Percentiles rank a stretch among this genome's conserved stretches.
Conservation (phyloP, 1,284 basidiomycete species). For the Lentinula novae-zelandiae region DNA sequence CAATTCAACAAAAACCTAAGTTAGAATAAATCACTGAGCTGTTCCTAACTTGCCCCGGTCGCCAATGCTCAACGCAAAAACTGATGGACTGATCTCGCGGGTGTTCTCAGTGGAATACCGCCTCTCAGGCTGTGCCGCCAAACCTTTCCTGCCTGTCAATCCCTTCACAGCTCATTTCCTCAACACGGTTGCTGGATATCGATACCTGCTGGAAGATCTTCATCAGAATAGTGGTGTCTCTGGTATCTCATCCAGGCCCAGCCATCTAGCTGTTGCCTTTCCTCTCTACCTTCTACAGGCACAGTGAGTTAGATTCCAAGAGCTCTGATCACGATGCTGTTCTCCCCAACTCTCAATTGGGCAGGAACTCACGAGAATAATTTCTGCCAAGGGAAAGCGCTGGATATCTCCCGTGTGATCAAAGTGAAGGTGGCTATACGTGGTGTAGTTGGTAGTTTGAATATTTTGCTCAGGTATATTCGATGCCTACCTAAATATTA, state of each 20-base stretch:
- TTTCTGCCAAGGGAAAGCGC: conserved; percentile 22
- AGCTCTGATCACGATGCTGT: too few relatives aligned
- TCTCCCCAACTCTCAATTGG: too few relatives aligned
- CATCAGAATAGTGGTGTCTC: too few relatives aligned
- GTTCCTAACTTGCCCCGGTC: too few relatives aligned
- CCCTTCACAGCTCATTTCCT: neutral
- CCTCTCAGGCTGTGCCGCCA: neutral
- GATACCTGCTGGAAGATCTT: neutral
- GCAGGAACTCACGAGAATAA: conserved; percentile 22
- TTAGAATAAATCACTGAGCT: too few relatives aligned
- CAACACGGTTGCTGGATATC: neutral
- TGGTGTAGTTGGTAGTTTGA: too few relatives aligned
- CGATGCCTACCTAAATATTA: conserved; percentile 9
- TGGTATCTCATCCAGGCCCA: too few relatives aligned
- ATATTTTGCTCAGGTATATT: too few relatives aligned
- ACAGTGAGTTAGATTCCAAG: too few relatives aligned
- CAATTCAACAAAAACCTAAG: too few relatives aligned
- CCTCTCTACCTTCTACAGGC: too few relatives aligned
- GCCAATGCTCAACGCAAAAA: neutral
- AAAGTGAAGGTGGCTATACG: conserved; percentile 27
- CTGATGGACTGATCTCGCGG: neutral
- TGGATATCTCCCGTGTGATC: conserved; percentile 30
- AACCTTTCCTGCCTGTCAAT: neutral
- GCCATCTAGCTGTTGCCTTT: too few relatives aligned
- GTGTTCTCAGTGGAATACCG: neutral